phyloP scores from a whole-genome alignment of 2,329 filamentous ascomycete species.

The Sphaerulina musiva region DNA sequence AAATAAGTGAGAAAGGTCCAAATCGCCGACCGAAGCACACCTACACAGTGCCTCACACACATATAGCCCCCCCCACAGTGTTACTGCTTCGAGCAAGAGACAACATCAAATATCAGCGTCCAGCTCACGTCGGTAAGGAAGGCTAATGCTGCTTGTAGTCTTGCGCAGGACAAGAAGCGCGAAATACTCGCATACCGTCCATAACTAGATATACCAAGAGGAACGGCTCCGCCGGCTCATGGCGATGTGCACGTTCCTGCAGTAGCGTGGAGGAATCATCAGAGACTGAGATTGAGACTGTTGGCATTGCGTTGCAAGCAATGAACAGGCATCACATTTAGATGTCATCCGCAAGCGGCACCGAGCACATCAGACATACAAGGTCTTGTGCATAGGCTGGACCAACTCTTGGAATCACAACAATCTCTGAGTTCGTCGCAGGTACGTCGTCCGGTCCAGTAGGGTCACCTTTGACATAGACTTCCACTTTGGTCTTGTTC shows the following conservation, averaged over 20 bases:
- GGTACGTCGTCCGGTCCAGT: slow-evolving; percentile 7
- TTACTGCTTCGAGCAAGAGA: too few species aligned
- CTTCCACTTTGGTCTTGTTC: slow-evolving; percentile 17
- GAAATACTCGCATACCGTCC: not conserved
- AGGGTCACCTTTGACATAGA: slow-evolving; percentile 26
- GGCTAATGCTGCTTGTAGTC: not conserved
- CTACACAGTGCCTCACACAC: too few species aligned
- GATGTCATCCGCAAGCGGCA: slow-evolving; percentile 20
- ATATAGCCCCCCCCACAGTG: too few species aligned
- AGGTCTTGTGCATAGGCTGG: slow-evolving; percentile 23
- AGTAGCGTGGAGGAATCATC: not conserved
- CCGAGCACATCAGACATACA: slow-evolving; percentile 28
- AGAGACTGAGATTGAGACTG: not conserved
- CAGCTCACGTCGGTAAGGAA: not conserved
- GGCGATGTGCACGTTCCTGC: not conserved
- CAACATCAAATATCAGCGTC: too few species aligned
- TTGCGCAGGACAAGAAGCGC: not conserved
- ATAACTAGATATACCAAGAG: not conserved
- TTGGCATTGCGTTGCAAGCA: not conserved
- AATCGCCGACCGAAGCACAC: too few species aligned
- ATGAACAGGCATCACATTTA: slow-evolving; percentile 2
- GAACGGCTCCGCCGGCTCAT: slow-evolving; percentile 8
- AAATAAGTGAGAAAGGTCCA: too few species aligned
- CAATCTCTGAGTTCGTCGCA: slow-evolving; percentile 23
- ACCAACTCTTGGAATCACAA: slow-evolving; percentile 25